Base-by-base conservation (phyloP, 2,329 filamentous ascomycete genomes). In the Rhytidhysteron rufulum region DNA sequence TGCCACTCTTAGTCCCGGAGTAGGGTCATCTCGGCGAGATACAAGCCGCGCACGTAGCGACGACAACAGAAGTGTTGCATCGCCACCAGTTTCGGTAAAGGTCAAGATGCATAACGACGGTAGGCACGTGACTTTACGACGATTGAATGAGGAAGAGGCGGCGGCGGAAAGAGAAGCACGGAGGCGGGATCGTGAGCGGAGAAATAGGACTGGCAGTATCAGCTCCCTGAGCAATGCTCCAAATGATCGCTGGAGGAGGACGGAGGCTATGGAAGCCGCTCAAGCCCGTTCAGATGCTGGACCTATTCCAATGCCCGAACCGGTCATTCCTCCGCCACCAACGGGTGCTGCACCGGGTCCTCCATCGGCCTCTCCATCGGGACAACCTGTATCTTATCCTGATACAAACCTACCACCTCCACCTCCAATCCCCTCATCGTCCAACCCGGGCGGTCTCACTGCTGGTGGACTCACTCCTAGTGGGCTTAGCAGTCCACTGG, bases 51-150 rank as follows among this genome's bases (percentile, higher is more conserved):
- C 54, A 16, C 55, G 63, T 38, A 54, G 53, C 43, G 62, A 60
- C 39, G 49, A 47, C 39, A 67, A 71, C 32, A 68, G 69, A 33
- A 69, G 70, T 44, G 63, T 73, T 21, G 69, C 69, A 18, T 79
- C 77, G 0, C 78, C 78, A n/a, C 78, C 79, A 2, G 77, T 82
- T 34, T 80, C 75, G 21, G 73, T 84, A 40, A 81, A 82, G 57
- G 73, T 83, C 31, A 80, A 81, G 54, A 79, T 82, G 73, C 79
- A 82, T 59, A 74, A 77, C 42, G 78, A 83, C 47, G 79, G 79
- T 18, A 72, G 78, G 6, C 77, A 80, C 51, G 78, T 84, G 25
- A 84, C 80, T 2, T 68, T 84, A 6, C 71, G 79, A 20, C 69
- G 79, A 10, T 64, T 84, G 19, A 79, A 77, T 9, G 77, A 80